Percentiles rank a stretch among this genome's conserved stretches.
Conservation (phyloP, 495 filamentous ascomycete genomes). For the Trichoderma reesei region DNA sequence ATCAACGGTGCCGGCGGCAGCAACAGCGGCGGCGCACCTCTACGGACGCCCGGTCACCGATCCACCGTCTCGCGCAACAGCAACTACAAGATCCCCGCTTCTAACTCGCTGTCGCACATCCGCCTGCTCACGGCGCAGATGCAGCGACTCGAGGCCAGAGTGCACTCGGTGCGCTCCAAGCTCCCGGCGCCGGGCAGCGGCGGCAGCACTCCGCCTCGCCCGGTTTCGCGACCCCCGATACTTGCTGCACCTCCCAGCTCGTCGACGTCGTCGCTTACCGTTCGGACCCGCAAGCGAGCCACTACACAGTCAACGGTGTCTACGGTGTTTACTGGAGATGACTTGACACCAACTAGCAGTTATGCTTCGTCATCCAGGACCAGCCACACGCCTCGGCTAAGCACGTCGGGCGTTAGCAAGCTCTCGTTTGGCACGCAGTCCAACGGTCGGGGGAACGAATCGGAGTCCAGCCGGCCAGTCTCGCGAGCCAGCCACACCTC, state of each 20-base stretch:
- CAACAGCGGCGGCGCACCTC: constrained; percentile 22
- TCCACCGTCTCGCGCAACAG: constrained; percentile 25
- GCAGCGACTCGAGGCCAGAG: constrained; percentile 86
- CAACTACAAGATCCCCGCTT: constrained; percentile 52
- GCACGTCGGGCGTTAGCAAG: constrained; percentile 42
- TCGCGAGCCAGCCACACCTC: constrained; percentile 50
- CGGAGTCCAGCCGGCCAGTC: constrained; percentile 45
- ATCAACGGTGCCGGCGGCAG: too few relatives aligned
- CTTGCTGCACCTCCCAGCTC: constrained; percentile 42
- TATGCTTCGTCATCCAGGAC: constrained; percentile 15
- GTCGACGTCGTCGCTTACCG: constrained; percentile 59
- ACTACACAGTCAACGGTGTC: constrained; percentile 53
- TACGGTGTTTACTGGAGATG: constrained; percentile 33
- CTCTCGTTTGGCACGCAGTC: constrained; percentile 46
- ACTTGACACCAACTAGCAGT: constrained; percentile 34
- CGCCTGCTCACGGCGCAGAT: constrained; percentile 90
- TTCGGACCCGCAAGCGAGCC: constrained; percentile 56
- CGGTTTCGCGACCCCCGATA: constrained; percentile 56
- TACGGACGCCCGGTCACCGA: constrained; percentile 22
- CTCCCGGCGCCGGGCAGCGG: constrained; percentile 65
- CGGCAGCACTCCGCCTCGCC: constrained; percentile 62
- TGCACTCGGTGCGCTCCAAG: constrained; percentile 88
- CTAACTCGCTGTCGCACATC: constrained; percentile 85
- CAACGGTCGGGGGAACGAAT: constrained; percentile 30
- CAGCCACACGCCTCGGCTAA: constrained; percentile 38